Conservation (phyloP, 768 basidiomycete species). For the Suillus sp. region DNA sequence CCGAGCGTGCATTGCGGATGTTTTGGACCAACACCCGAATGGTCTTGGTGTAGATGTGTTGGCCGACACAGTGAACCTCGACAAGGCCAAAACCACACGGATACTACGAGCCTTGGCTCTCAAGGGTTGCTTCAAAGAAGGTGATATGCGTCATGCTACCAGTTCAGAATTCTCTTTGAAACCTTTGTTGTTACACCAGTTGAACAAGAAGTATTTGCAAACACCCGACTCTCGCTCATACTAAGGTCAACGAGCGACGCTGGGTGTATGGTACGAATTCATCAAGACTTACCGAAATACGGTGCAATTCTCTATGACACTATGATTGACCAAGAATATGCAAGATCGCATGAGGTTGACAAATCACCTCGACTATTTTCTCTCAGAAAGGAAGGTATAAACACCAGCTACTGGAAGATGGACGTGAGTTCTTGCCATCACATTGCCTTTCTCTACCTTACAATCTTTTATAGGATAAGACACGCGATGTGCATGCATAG, state of each 20-base stretch:
- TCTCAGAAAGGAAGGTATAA: slow-evolving; percentile 19
- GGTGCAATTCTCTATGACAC: slow-evolving; percentile 25
- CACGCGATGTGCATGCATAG: slow-evolving; percentile 16
- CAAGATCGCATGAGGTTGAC: slow-evolving; percentile 23
- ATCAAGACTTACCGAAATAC: slow-evolving; percentile 19
- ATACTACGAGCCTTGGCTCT: slow-evolving; percentile 35
- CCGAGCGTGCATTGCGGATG: slow-evolving; percentile 30
- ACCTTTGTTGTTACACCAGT: slow-evolving; percentile 20
- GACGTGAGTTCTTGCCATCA: slow-evolving; percentile 19
- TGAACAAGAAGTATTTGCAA: slow-evolving; percentile 30
- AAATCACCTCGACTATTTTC: slow-evolving; percentile 26
- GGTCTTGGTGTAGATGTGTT: slow-evolving; percentile 32
- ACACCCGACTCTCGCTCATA: slow-evolving; percentile 36
- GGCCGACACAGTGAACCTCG: slow-evolving; percentile 24
- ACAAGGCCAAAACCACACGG: slow-evolving; percentile 31
- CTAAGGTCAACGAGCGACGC: slow-evolving; percentile 21
- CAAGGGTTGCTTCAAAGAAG: slow-evolving; percentile 35
- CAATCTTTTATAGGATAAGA: slow-evolving; percentile 16
- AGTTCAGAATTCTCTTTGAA: background rate
- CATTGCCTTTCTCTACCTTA: background rate
- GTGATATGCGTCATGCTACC: slow-evolving; percentile 11
- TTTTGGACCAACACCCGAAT: slow-evolving; percentile 24
- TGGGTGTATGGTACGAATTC: slow-evolving; percentile 15
- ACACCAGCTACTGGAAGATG: slow-evolving; percentile 27
- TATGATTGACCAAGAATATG: slow-evolving; percentile 28